These are phyloP conservation scores for Eucalyptus globulus DNA, from an alignment of 345 rosid species.

Conservation along the genomic window DNA sequence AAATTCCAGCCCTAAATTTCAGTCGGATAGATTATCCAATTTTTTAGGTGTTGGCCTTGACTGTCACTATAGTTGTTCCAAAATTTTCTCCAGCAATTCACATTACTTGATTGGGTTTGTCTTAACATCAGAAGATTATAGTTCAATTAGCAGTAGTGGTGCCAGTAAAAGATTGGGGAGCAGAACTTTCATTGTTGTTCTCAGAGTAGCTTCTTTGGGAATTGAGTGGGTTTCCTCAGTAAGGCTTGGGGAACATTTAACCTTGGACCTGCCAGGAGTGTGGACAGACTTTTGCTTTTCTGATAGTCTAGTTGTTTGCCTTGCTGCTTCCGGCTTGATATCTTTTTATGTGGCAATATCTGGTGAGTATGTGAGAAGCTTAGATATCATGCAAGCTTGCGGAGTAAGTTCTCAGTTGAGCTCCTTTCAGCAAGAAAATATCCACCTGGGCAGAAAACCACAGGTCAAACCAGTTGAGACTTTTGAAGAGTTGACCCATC, in stretches of 20 bases:
- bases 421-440: constrained; percentile 14
- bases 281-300: constrained; percentile 87
- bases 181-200: constrained; percentile 41
- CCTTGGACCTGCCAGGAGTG: constrained; percentile 16
- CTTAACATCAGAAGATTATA: constrained; percentile 27
- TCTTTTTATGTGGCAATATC: constrained; percentile 52
- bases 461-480: constrained; percentile 10
- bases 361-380: constrained; percentile 51
- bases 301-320: constrained; percentile 80
- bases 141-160: constrained; percentile 13
- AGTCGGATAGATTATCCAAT: constrained; percentile 8
- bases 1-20: constrained; percentile 13
- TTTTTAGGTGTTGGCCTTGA: constrained; percentile 9
- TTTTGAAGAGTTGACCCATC: constrained; percentile 8
- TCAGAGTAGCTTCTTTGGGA: constrained; percentile 50
- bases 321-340: constrained; percentile 53
- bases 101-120: constrained; percentile 69
- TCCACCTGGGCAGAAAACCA: constrained; percentile 6
- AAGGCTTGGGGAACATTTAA: constrained; percentile 34
- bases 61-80: constrained; percentile 44
- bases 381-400: constrained; percentile 43
- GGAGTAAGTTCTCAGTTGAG: constrained; percentile 20
- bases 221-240: constrained; percentile 79
- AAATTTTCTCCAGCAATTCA: constrained; percentile 73
- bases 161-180: constrained; percentile 14